These are phyloP conservation scores for Russula sp. DNA, from an alignment of 768 basidiomycete species.

Conservation along the genomic window DNA sequence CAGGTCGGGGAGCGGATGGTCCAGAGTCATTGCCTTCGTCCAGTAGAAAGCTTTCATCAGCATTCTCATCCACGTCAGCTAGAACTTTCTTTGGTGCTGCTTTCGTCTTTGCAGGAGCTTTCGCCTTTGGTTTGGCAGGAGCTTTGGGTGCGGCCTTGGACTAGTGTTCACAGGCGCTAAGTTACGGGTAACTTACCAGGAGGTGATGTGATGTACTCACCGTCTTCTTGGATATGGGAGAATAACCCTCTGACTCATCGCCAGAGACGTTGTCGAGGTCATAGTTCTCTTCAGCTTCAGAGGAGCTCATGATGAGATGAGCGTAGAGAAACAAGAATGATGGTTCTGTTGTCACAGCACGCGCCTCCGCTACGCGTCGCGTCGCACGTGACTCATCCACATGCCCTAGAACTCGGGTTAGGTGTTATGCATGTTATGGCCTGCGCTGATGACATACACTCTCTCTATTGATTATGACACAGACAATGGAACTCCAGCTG, in stretches of 20 bases:
- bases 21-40: conserved; percentile 43
- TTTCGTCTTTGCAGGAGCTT: conserved; percentile 50
- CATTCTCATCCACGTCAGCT: conserved; percentile 60
- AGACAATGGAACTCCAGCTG: too few relatives aligned
- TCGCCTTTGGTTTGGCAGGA: conserved; percentile 46
- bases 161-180: conserved; percentile 35
- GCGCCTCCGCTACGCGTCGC: conserved; percentile 16
- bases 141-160: conserved; percentile 47
- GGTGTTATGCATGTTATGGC: too few relatives aligned
- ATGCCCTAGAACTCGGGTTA: not conserved
- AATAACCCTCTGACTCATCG: conserved; percentile 67
- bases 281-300: conserved; percentile 74
- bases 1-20: conserved; percentile 33
- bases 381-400: conserved; percentile 23
- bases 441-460: too few relatives aligned
- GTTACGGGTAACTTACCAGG: conserved; percentile 2
- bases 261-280: conserved; percentile 56
- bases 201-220: conserved; percentile 32
- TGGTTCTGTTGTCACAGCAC: not conserved
- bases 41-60: conserved; percentile 46
- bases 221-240: conserved; percentile 55
- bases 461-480: too few relatives aligned
- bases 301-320: conserved; percentile 58
- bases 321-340: conserved; percentile 1
- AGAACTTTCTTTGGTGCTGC: conserved; percentile 60